These are phyloP conservation scores for Whalleya microplaca DNA, from an alignment of 2,329 filamentous ascomycete genomes.

Conservation along the genomic window DNA sequence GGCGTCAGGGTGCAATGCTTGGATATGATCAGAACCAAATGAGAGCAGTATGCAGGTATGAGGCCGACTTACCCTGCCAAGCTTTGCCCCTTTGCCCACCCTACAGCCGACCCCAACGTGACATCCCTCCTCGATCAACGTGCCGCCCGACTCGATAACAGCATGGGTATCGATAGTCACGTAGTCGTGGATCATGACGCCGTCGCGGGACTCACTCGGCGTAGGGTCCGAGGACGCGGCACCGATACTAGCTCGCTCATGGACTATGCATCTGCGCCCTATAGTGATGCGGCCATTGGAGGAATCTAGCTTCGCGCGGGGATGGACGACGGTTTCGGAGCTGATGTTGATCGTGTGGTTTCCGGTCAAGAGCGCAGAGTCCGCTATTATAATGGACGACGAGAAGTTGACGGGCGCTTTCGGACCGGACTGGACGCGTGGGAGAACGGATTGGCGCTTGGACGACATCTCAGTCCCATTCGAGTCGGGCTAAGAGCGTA, in stretches of 20 bases:
- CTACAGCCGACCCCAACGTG: conserved; percentile 62
- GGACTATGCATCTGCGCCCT: conserved; percentile 80
- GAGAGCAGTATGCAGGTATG: background rate
- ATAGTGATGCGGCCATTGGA: conserved; percentile 78
- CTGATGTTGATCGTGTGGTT: conserved; percentile 78
- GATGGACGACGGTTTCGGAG: conserved; percentile 81
- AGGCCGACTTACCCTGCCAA: conserved; percentile 60
- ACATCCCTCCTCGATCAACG: conserved; percentile 63
- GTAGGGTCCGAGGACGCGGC: conserved; percentile 41
- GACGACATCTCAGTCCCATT: conserved; percentile 43
- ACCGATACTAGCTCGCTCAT: conserved; percentile 68
- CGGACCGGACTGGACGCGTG: conserved; percentile 57
- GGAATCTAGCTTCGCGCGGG: conserved; percentile 78
- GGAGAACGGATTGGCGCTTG: conserved; percentile 61
- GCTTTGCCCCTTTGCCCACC: conserved; percentile 62
- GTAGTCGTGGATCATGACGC: conserved; percentile 63
- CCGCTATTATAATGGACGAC: conserved; percentile 63
- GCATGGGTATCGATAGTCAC: conserved; percentile 65
- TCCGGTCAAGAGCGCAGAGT: conserved; percentile 67
- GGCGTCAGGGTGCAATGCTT: conserved; percentile 74
- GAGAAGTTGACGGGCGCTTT: conserved; percentile 66
- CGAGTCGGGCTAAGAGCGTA: background rate
- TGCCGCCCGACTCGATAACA: conserved; percentile 64
- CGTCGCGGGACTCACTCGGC: conserved; percentile 42
- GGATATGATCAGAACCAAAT: conserved; percentile 3